Base-by-base conservation (phyloP, 805 yeast species). In the Kregervanrija pseudodelftensis region DNA sequence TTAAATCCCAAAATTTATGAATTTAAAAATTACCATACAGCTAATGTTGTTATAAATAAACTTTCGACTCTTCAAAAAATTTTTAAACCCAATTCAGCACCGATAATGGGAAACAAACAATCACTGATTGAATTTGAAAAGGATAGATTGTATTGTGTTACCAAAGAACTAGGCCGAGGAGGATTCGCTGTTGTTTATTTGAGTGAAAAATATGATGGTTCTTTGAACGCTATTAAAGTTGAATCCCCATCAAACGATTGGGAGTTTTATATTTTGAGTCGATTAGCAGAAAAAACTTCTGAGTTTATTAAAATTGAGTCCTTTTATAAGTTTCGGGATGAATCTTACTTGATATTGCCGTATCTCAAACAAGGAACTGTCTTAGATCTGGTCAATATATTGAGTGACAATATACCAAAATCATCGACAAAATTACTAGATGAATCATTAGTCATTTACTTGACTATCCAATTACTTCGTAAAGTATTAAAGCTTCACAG, bases 161-260 rank as follows among this genome's bases (percentile, higher is more conserved):
- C 73, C 28, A 65, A 68, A 40, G 76, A 78, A 54, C 63, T 89
- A 11, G 96, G 96, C 0, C 75, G 74, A 54, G 95, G 95, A n/a
- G 93, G 90, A 0, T 82, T 70, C 64, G 95, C 90, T 0, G 71
- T 77, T 2, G 95, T 87, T 0, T 87, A 79, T 57, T 65, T 87
- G 16, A 80, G 85, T 1, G 90, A 85, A 58, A 67, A 73, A 11
- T 63, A 69, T 4, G 72, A 76, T 48, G 87, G 85, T 1, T 57
- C 63, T 1, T 55, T 74, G 32, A 73, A 70, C 41, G 95, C 96
- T 0, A 63, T 89, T 42, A 89, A 89, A 57, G 75, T 83, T 11
- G 88, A 84, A 56, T 69, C 72, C 13, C 87, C 91, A 0, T 66
- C 85, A 0, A 74, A 77, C 38, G 68, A 76, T 4, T 88, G 96